Percentiles rank a stretch among this genome's conserved stretches.
These are phyloP conservation scores for Ceratobasidium sp. DNA, from an alignment of 1,284 basidiomycete genomes.

Conservation along the genomic window DNA sequence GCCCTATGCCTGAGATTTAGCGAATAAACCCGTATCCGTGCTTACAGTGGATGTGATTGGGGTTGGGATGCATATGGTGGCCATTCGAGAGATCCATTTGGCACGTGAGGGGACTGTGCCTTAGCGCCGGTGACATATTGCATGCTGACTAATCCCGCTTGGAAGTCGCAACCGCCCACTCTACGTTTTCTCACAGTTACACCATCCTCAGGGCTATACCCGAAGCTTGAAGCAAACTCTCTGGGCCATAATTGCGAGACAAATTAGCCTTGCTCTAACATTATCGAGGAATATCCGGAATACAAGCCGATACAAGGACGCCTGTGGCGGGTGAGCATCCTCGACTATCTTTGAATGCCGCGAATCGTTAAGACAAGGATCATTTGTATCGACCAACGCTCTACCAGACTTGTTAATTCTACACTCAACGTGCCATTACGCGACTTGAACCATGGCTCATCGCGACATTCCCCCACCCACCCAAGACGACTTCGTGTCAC, in stretches of 20 bases:
- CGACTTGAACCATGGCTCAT: constrained; percentile 12
- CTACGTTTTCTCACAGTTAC: not conserved
- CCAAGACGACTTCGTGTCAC: constrained; percentile 41
- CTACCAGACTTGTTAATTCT: not conserved
- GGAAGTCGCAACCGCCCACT: not conserved
- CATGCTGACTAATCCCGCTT: not conserved
- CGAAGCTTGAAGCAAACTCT: not conserved
- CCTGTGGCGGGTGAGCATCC: constrained; percentile 14
- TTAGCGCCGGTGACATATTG: too few relatives aligned
- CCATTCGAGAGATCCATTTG: too few relatives aligned
- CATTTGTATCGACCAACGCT: not conserved
- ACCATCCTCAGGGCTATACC: not conserved
- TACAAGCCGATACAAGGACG: not conserved
- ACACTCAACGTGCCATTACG: not conserved
- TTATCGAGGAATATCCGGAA: not conserved
- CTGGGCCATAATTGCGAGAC: not conserved
- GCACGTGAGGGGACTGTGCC: too few relatives aligned
- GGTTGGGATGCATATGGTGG: too few relatives aligned
- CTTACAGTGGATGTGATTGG: too few relatives aligned
- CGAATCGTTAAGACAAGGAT: constrained; percentile 1
- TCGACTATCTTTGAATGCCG: not conserved
- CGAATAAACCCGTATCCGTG: too few relatives aligned
- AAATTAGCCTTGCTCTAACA: not conserved
- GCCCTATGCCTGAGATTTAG: too few relatives aligned
- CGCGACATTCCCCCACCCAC: constrained; percentile 28